Evolutionary conservation across 2,329 filamentous ascomycete genomes (phyloP).

Genomic region (Periconia sp.): DNA sequence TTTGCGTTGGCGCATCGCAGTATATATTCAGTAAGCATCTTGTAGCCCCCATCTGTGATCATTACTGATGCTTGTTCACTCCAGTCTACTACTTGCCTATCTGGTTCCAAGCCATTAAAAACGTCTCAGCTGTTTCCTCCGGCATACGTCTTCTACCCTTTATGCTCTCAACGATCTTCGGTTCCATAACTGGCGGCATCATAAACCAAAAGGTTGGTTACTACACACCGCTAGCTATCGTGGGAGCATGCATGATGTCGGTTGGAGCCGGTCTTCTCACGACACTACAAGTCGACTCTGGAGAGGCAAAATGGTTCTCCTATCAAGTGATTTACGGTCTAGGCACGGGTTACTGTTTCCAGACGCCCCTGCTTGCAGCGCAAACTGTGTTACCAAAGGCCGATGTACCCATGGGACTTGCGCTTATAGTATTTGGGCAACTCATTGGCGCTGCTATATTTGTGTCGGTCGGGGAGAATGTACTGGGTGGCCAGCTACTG

Average conservation of each 20-base stretch:
- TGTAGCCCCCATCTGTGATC: neutral
- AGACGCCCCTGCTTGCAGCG: constrained; percentile 45
- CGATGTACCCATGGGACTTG: constrained; percentile 40
- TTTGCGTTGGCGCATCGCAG: constrained; percentile 13
- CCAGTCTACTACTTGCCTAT: constrained; percentile 21
- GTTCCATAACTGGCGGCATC: constrained; percentile 30
- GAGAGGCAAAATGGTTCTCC: constrained; percentile 27
- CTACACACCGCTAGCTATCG: constrained; percentile 49
- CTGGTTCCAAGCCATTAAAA: too few species aligned
- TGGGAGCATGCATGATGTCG: constrained; percentile 37
- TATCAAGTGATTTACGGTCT: constrained; percentile 29
- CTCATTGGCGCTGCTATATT: constrained; percentile 52
- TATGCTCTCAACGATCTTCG: constrained; percentile 19
- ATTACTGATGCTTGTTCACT: too few species aligned
- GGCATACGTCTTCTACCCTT: constrained; percentile 19
- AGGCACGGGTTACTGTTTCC: constrained; percentile 49
- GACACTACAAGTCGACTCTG: constrained; percentile 40
- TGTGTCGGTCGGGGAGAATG: constrained; percentile 50
- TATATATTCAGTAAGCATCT: constrained; percentile 8
- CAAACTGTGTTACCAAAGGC: constrained; percentile 43
- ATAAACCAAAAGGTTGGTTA: constrained; percentile 47
- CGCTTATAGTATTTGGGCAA: constrained; percentile 49
- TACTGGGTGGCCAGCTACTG: constrained; percentile 17
- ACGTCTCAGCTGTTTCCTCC: constrained; percentile 15
- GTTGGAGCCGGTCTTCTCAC: constrained; percentile 49